Evolutionary conservation across 768 basidiomycete species (phyloP), one percentile per base, ranked within the genome.

Genomic region (Mycena chlorophos): DNA sequence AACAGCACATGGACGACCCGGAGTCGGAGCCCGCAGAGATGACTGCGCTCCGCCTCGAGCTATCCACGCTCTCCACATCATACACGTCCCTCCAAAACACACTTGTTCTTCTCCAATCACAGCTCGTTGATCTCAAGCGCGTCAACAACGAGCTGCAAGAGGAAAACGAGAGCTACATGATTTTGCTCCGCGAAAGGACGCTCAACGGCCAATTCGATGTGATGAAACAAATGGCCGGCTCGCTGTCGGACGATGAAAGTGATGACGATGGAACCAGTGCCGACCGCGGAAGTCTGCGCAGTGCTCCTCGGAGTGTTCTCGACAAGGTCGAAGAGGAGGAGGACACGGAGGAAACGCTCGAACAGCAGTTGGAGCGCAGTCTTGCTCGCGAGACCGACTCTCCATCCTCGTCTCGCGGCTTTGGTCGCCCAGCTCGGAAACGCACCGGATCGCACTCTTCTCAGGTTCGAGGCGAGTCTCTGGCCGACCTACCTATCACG

Each of bases 151-250:
- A 88, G 60, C 70, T 94, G 37, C 92, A 94, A 71, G 94, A 98
- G 70, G 95, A 98, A 64, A 99, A 98, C 69, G 94, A 97, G 72
- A 91, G 91, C 48, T 99, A 94, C 75, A 93, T 96, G 82, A 91
- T 95, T 58, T 80, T 99, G 34, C 74, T 98, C 23, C 79, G 91
- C 58, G 95, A 98, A 73, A 87, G 84, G 75, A 98, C 97, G 0
- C 71, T 98, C 40, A 94, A 80, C 61, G 96, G 96, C 3, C 89
- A 91, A 63, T 91, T 89, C 68, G 87, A 92, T 68, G 74, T 91
- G 58, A 75, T 86, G 68, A 84, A 78, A 63, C 84, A 87, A 69
- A 85, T 88, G 29, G 83, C 82, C 38, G 80, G 75, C 68, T 67
- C n/a, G 69, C 70, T 19, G 71, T 67, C 37, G 69, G 71, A 73